phyloP scores from a whole-genome alignment of 2,329 filamentous ascomycete genomes.

The Mycosphaerella arachidis region DNA sequence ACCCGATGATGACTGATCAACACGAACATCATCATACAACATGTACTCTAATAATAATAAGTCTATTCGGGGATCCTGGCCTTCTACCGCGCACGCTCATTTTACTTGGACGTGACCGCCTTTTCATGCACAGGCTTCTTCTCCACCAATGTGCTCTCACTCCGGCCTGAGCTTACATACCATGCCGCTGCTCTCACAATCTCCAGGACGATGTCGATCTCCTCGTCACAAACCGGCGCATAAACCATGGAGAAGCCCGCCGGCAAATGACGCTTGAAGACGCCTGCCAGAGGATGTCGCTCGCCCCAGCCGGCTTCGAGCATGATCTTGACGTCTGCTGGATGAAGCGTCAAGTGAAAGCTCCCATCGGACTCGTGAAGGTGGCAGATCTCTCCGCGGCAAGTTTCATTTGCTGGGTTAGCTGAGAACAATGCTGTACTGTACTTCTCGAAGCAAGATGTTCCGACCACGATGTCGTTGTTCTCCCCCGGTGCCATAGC shows the following conservation, averaged over 20 bases:
- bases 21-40: no score
- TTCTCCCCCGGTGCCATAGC: constrained; percentile 44
- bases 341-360: constrained; percentile 76
- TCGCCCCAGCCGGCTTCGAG: constrained; percentile 77
- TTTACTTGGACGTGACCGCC: no score
- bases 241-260: constrained; percentile 77
- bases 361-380: constrained; percentile 50
- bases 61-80: no score
- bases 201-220: constrained; percentile 61
- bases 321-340: constrained; percentile 67
- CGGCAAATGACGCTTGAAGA: constrained; percentile 56
- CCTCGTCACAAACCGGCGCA: constrained; percentile 65
- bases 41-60: no score
- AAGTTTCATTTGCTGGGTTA: constrained; percentile 63
- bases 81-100: no score
- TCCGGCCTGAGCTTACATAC: constrained; percentile 47
- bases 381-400: constrained; percentile 77
- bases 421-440: constrained; percentile 69
- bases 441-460: constrained; percentile 67
- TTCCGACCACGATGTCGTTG: constrained; percentile 49
- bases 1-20: no score
- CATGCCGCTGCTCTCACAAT: constrained; percentile 73
- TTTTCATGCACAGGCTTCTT: neutral
- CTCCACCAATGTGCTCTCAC: neutral
- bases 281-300: constrained; percentile 60